Conservation (phyloP, 148 eudicot species). For the Amaranthus palmeri region DNA sequence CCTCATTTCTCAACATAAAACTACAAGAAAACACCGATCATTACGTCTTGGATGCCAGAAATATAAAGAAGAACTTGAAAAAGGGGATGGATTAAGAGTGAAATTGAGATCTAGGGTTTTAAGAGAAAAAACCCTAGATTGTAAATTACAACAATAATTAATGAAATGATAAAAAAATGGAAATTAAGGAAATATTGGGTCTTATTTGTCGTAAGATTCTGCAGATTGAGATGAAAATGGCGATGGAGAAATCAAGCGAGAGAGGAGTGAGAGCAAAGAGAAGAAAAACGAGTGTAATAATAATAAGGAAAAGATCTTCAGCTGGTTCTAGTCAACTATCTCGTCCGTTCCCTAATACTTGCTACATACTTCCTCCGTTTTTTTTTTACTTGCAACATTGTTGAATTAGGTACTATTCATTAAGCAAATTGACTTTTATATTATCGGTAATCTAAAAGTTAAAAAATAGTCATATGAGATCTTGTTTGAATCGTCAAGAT, state of each 20-base stretch:
- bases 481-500: no score
- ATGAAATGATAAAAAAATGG: neutral
- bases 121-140: neutral
- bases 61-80: neutral
- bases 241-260: neutral
- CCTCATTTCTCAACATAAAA: neutral
- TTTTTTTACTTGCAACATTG: no score
- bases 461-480: no score
- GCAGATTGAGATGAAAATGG: neutral
- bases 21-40: neutral
- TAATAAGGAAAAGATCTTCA: neutral
- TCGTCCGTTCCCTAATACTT: neutral
- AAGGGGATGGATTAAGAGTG: neutral
- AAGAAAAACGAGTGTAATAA: no score
- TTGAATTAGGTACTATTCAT: no score
- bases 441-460: no score
- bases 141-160: neutral
- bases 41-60: neutral
- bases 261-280: neutral
- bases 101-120: constrained; percentile 21
- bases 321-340: neutral
- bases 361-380: no score
- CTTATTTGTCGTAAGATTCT: neutral
- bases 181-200: neutral
- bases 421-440: no score